Evolutionary conservation across 306 rosid genomes (phyloP), one percentile per base, ranked within the genome.

Genomic region (Hippophae rhamnoides): DNA sequence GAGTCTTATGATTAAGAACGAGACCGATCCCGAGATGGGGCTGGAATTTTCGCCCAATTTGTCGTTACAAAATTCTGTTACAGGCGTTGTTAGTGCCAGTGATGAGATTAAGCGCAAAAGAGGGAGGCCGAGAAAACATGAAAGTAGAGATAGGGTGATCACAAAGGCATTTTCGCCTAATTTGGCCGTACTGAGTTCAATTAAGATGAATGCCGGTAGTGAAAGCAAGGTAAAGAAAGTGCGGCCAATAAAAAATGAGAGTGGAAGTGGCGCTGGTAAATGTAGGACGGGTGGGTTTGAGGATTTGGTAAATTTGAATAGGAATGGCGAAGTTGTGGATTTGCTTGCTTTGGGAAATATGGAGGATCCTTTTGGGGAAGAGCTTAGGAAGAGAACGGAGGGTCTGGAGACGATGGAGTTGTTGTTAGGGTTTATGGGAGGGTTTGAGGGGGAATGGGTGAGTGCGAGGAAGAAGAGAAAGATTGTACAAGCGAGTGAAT

Each of bases 111-210:
- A 78, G 80, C 74, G 97, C 57, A 84, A 79, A 84, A 85, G 95
- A 41, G 97, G 95, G 49, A 78, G 93, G 74, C 93, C 95, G 8
- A 68, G 89, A 2, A 86, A 73, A 84, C 58, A 64, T 13, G 69
- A 67, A 47, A 73, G 42, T 64, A 68, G 43, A 42, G 13, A n/a
- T 26, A 31, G 38, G 4, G 38, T 31, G 38, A 31, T 31, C 38
- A 31, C 38, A 2, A 31, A 31, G 38, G 38, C 3, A 31, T 31
- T 31, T 31, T 31, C 38, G 38, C 38, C 38, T 2, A 31, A 31
- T 31, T 31, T 31, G 38, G 38, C 38, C 2, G 38, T 2, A 31
- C 38, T 31, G 38, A 31, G 5, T 31, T 31, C 38, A 31, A 31
- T 31, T 31, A 4, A 31, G 38, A 31, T 31, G 5, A 31, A 31